phyloP scores from a whole-genome alignment of 345 rosid species.

The Pugionium cornutum region DNA sequence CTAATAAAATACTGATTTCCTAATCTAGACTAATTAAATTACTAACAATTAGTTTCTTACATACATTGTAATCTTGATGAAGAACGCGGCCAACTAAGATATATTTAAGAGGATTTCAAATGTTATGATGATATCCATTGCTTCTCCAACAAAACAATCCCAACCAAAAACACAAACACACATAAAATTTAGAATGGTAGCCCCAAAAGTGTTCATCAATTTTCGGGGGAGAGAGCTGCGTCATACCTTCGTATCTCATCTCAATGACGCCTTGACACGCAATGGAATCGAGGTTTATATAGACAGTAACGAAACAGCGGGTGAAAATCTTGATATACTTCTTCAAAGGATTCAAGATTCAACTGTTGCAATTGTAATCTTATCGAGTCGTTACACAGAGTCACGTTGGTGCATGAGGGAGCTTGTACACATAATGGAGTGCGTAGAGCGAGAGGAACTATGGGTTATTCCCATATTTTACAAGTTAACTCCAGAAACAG shows the following conservation, averaged over 20 bases:
- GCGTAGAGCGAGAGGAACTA: neutral
- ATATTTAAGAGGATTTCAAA: no score
- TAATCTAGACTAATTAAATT: no score
- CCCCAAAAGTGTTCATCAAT: constrained; percentile 35
- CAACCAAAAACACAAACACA: no score
- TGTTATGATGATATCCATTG: no score
- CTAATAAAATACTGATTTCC: no score
- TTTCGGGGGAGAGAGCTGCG: constrained; percentile 33
- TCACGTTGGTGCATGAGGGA: constrained; percentile 19
- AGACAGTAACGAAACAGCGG: neutral
- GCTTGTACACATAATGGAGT: constrained; percentile 22
- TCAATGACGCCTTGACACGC: neutral
- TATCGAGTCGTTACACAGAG: constrained; percentile 22
- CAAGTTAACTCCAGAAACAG: no score
- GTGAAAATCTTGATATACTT: neutral
- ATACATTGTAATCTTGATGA: no score
- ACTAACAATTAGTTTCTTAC: no score
- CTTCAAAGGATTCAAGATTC: constrained; percentile 13
- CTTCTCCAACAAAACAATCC: no score
- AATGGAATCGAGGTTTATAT: constrained; percentile 9
- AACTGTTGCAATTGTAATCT: constrained; percentile 4
- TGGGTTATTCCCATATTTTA: neutral
- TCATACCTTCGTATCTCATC: neutral
- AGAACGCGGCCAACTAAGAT: no score
- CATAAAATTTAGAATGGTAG: no score